Percentiles rank a stretch among this genome's conserved stretches.
Conservation (phyloP, 441 rosid genomes). For the Erodium chrysanthum region DNA sequence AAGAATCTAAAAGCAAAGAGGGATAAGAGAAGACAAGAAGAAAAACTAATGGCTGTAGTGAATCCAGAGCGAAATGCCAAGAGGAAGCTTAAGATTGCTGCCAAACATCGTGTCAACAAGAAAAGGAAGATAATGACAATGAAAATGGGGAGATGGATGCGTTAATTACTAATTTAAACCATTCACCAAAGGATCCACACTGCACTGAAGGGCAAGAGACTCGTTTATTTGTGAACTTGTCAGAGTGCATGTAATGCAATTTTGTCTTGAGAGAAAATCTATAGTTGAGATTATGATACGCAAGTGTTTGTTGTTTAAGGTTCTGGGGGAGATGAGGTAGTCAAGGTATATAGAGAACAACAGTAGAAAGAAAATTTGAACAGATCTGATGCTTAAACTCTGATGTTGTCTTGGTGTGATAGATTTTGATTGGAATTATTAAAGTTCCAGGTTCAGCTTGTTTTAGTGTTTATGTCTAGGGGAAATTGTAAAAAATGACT, state of each 20-base stretch:
- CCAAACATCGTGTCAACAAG: constrained; percentile 70
- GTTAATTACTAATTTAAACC: constrained; percentile 4
- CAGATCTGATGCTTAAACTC: background rate
- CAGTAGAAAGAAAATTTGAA: background rate
- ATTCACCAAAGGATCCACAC: background rate
- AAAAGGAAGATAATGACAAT: constrained; percentile 61
- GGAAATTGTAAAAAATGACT: no score
- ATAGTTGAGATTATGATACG: background rate
- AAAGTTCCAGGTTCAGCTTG: background rate
- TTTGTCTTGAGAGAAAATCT: no score
- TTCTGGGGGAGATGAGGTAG: background rate
- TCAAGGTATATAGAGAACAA: background rate
- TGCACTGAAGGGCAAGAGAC: background rate
- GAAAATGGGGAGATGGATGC: constrained; percentile 55
- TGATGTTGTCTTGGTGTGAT: background rate
- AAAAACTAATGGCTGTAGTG: constrained; percentile 75
- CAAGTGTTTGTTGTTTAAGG: background rate
- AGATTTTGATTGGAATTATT: background rate
- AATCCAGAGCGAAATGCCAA: constrained; percentile 74
- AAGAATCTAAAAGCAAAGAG: constrained; percentile 50
- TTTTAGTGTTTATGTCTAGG: background rate
- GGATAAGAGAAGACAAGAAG: constrained; percentile 69
- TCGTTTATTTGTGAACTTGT: no score
- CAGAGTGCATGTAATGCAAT: no score
- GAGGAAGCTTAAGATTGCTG: constrained; percentile 70